phyloP scores from a whole-genome alignment of 2,329 filamentous ascomycete genomes.

The Talaromyces albobiverticillius region DNA sequence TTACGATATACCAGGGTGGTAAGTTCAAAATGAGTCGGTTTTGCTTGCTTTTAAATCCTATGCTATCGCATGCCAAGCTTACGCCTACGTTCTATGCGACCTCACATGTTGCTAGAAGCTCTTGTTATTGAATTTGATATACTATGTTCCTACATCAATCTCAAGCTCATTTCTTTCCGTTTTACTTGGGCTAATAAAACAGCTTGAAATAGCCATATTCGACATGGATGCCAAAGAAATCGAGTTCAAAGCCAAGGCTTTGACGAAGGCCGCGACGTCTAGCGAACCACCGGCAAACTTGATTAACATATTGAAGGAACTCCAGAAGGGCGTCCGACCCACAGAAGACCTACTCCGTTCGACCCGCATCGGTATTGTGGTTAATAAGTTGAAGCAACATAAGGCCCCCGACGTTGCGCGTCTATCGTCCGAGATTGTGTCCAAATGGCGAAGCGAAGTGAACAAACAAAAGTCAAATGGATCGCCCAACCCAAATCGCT shows the following conservation, averaged over 20 bases:
- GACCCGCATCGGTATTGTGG: conserved; percentile 86
- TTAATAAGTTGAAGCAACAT: conserved; percentile 81
- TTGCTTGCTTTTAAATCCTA: neutral
- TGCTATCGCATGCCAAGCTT: neutral
- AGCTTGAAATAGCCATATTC: conserved; percentile 1
- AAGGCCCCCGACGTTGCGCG: conserved; percentile 70
- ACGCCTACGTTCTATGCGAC: neutral
- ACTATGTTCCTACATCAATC: neutral
- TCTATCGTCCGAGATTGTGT: conserved; percentile 76
- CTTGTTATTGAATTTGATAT: neutral
- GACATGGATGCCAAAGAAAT: conserved; percentile 81
- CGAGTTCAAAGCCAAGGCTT: conserved; percentile 69
- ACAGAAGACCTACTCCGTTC: conserved; percentile 87
- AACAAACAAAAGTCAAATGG: conserved; percentile 44
- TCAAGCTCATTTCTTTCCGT: neutral
- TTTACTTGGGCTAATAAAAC: neutral
- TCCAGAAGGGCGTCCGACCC: conserved; percentile 76
- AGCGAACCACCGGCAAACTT: conserved; percentile 73
- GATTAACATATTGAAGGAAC: conserved; percentile 69
- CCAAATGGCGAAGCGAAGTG: conserved; percentile 56
- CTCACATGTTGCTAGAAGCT: no score
- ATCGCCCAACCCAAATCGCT: conserved; percentile 36
- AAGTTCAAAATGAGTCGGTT: neutral
- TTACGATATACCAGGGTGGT: neutral
- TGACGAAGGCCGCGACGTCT: conserved; percentile 73